Conservation (phyloP, 805 yeast genomes). For the Wilhelminamyces savonicus region DNA sequence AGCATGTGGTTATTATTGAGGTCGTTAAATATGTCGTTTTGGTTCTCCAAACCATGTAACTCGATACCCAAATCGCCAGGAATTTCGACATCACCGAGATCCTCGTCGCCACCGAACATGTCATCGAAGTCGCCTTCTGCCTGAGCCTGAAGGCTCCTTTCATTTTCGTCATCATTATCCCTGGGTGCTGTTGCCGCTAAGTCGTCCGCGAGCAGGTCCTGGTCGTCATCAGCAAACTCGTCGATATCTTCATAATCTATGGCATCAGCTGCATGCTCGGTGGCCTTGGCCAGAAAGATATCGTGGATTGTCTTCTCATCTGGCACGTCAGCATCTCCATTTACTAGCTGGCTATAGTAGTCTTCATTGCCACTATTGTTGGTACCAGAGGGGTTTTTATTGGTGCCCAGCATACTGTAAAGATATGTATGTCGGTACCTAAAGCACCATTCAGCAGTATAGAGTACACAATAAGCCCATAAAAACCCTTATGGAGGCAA, state of each 20-base stretch:
- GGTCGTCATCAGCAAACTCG: conserved; percentile 87
- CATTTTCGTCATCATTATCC: conserved; percentile 7
- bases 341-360: no score
- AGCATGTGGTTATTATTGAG: conserved; percentile 6
- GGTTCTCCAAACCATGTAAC: no score
- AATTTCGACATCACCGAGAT: conserved; percentile 4
- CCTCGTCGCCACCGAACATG: conserved; percentile 26
- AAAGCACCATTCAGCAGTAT: no score
- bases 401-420: no score
- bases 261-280: conserved; percentile 86
- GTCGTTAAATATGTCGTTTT: conserved; percentile 13
- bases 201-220: conserved; percentile 4
- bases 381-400: no score
- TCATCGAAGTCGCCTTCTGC: conserved; percentile 37
- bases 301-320: conserved; percentile 33
- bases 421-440: no score
- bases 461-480: no score
- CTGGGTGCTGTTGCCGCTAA: conserved; percentile 14
- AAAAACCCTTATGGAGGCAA: no score
- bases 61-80: conserved; percentile 14
- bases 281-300: conserved; percentile 27
- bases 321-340: conserved; percentile 18
- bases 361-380: no score
- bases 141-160: conserved; percentile 16
- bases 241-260: conserved; percentile 92